A percentile compares a stretch with the other conserved stretches of the same genome.
Evolutionary conservation across 208 protist species (phyloP).

Genomic region (Porcisia deanei): DNA sequence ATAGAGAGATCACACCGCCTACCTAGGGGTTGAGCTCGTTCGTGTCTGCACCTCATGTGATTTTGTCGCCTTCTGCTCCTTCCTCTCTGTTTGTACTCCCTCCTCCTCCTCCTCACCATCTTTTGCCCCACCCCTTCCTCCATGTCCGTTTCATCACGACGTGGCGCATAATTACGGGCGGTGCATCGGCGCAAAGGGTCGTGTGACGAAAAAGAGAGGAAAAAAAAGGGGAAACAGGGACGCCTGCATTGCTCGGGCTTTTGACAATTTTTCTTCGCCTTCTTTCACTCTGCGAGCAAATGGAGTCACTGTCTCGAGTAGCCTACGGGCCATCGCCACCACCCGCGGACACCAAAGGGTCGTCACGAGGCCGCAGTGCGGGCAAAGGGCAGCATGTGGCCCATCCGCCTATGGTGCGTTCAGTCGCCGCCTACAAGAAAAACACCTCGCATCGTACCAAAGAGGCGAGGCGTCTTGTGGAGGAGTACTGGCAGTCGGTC

Average conservation of each 20-base stretch:
- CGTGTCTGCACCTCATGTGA: background rate
- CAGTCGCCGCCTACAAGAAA: background rate
- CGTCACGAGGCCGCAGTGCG: background rate
- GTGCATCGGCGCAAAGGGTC: slow-evolving; percentile 3
- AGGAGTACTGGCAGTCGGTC: slow-evolving; percentile 80
- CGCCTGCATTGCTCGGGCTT: background rate
- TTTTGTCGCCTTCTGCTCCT: background rate
- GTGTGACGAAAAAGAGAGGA: background rate
- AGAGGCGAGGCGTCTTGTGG: slow-evolving; percentile 47
- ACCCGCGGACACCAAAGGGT: slow-evolving; percentile 11
- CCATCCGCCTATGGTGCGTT: background rate
- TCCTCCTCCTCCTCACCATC: background rate
- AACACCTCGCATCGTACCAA: background rate
- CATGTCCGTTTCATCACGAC: background rate
- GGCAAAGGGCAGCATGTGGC: slow-evolving; percentile 3
- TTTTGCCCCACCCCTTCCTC: background rate
- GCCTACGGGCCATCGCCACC: slow-evolving; percentile 30
- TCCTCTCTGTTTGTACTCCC: background rate
- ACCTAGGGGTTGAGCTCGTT: background rate
- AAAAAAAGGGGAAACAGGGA: background rate
- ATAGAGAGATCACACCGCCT: no score
- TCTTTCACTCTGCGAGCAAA: background rate
- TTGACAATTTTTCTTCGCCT: slow-evolving; percentile 1
- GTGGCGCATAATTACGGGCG: background rate
- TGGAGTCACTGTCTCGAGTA: slow-evolving; percentile 25